These are phyloP conservation scores for Fragilariopsis cylindrus DNA, from an alignment of 108 stramenopile species.

Conservation along the genomic window DNA sequence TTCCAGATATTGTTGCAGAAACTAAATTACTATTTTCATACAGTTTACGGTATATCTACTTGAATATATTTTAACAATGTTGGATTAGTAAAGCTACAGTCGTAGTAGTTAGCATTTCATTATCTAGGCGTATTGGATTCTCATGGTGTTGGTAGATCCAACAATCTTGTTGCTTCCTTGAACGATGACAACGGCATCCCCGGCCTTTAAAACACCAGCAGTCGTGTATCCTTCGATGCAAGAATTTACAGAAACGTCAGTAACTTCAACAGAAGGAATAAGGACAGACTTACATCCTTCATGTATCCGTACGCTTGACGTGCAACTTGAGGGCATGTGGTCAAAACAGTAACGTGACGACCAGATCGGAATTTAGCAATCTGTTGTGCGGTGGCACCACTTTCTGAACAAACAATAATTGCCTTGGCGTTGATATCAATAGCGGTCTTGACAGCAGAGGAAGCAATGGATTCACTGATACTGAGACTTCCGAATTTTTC, in stretches of 20 bases:
- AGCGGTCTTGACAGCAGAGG: conserved; percentile 97
- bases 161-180: conserved; percentile 56
- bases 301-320: conserved; percentile 81
- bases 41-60: no score
- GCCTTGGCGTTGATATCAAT: conserved; percentile 91
- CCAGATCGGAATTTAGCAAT: conserved; percentile 98
- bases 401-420: conserved; percentile 93
- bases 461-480: conserved; percentile 89
- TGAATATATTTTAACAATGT: no score
- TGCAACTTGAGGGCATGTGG: conserved; percentile 74
- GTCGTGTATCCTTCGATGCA: conserved; percentile 61
- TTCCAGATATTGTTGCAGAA: no score
- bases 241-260: conserved; percentile 68
- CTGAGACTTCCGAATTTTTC: conserved; percentile 59
- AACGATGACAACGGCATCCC: conserved; percentile 91
- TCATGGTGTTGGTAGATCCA: conserved; percentile 83
- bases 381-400: conserved; percentile 91
- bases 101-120: no score
- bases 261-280: conserved; percentile 67
- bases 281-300: conserved; percentile 62
- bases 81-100: no score
- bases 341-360: conserved; percentile 89
- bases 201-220: conserved; percentile 69
- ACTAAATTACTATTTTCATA: no score
- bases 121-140: conserved; percentile 56